Conservation (phyloP, 2,329 filamentous ascomycete species). For the Colletotrichum orchidophilum region DNA sequence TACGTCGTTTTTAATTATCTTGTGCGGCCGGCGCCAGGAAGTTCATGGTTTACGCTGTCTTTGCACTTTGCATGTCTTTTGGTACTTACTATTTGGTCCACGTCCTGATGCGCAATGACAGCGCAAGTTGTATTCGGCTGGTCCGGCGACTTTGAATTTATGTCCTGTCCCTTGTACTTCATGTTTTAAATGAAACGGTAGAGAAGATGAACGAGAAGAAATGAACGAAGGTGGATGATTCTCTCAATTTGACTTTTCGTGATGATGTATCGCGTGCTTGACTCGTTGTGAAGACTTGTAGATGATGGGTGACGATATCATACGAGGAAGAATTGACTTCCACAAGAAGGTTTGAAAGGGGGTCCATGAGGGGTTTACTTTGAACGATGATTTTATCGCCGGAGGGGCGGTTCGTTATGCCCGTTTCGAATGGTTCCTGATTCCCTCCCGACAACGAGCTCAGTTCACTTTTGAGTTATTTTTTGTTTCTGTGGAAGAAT, state of each 20-base stretch:
- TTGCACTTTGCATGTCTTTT: not conserved
- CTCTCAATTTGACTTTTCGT: not conserved
- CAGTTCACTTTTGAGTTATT: not conserved
- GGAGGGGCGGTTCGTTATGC: not conserved
- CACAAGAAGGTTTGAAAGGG: not conserved
- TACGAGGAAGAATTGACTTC: not conserved
- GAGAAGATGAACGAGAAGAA: conserved; percentile 20
- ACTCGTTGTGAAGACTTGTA: not conserved
- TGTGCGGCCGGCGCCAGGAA: conserved; percentile 12
- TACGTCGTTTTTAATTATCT: conserved; percentile 26
- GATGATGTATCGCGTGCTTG: not conserved
- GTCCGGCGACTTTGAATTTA: conserved; percentile 36
- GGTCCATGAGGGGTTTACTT: not conserved
- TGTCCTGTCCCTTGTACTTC: conserved; percentile 7
- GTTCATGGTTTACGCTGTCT: not conserved
- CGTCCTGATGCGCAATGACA: conserved; percentile 24
- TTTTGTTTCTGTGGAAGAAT: not conserved
- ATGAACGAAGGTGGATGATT: conserved; percentile 29
- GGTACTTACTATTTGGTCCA: conserved; percentile 8
- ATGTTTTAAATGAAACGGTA: conserved; percentile 29
- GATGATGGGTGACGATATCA: not conserved
- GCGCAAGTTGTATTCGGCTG: conserved; percentile 36
- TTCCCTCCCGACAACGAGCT: not conserved
- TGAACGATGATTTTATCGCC: not conserved
- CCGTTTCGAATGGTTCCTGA: not conserved